These are phyloP conservation scores for Chloris gayana DNA, from an alignment of 176 grass and related monocot genomes.

Conservation along the genomic window DNA sequence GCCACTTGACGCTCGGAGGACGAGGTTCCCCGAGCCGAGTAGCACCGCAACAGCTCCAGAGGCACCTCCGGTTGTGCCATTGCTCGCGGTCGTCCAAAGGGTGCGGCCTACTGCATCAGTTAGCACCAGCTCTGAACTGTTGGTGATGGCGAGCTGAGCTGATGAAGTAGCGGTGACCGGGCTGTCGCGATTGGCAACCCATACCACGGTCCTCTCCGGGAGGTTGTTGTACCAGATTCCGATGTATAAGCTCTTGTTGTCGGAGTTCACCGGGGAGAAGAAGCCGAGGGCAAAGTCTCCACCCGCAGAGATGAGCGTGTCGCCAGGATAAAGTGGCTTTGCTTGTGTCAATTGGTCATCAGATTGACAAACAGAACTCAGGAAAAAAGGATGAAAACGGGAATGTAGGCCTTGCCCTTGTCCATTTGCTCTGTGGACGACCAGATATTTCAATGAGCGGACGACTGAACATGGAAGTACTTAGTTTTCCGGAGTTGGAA, in stretches of 20 bases:
- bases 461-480: no score
- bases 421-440: no score
- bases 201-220: conserved; percentile 16
- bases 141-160: conserved; percentile 8
- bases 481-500: no score
- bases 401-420: background rate
- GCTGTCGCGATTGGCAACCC: conserved; percentile 53
- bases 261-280: background rate
- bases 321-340: background rate
- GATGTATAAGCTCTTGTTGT: conserved; percentile 1
- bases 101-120: background rate
- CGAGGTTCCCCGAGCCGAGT: conserved; percentile 32
- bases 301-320: conserved; percentile 19
- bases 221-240: conserved; percentile 53
- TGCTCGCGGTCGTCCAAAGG: conserved; percentile 26
- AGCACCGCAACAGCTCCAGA: background rate
- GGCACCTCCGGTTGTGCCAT: background rate
- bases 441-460: no score
- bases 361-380: conserved; percentile 11
- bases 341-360: conserved; percentile 21
- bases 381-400: background rate
- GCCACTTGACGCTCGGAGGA: background rate
- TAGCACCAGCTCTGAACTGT: conserved; percentile 4
- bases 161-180: conserved; percentile 15
- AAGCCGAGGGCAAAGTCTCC: conserved; percentile 40